These are phyloP conservation scores for Capronia epimyces DNA, from an alignment of 2,329 filamentous ascomycete species.

Conservation along the genomic window DNA sequence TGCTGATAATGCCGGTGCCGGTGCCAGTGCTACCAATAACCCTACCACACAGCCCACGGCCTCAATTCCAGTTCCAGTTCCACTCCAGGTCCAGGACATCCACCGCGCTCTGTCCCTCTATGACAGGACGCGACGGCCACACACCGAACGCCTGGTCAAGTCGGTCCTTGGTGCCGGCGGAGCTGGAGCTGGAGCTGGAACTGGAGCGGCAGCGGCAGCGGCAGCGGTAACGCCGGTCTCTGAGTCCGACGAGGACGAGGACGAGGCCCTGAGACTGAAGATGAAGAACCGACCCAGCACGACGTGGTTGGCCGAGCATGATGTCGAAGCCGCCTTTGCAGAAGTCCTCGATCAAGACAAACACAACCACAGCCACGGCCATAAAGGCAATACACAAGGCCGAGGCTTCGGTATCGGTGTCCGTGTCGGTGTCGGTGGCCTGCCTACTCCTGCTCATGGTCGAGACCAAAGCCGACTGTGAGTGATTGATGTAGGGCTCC, in stretches of 20 bases:
- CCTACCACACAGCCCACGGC: too few relatives aligned
- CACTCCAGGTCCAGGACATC: slow-evolving; percentile 24
- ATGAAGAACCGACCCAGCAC: slow-evolving; percentile 38
- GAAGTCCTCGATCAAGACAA: slow-evolving; percentile 3
- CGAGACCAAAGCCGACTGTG: not conserved
- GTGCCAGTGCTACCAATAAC: too few relatives aligned
- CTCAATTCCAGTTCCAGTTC: too few relatives aligned
- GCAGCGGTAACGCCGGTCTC: slow-evolving; percentile 31
- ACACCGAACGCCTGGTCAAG: slow-evolving; percentile 37
- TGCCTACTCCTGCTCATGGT: too few relatives aligned
- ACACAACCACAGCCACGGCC: not conserved
- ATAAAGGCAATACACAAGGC: too few relatives aligned
- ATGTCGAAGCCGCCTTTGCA: slow-evolving; percentile 40
- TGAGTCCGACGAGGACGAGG: too few relatives aligned
- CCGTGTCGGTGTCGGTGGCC: too few relatives aligned
- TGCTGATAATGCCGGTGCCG: too few relatives aligned
- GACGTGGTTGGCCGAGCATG: slow-evolving; percentile 46
- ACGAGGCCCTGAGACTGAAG: slow-evolving; percentile 36
- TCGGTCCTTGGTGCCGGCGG: slow-evolving; percentile 34
- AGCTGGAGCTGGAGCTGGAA: too few relatives aligned
- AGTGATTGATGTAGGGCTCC: not conserved
- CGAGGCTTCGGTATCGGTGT: too few relatives aligned
- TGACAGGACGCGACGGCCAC: slow-evolving; percentile 41
- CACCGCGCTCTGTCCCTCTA: slow-evolving; percentile 37
- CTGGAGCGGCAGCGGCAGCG: too few relatives aligned